Evolutionary conservation across 2,329 filamentous ascomycete genomes (phyloP), one percentile per base, ranked within the genome.

Genomic region (Anthostomella pinea): DNA sequence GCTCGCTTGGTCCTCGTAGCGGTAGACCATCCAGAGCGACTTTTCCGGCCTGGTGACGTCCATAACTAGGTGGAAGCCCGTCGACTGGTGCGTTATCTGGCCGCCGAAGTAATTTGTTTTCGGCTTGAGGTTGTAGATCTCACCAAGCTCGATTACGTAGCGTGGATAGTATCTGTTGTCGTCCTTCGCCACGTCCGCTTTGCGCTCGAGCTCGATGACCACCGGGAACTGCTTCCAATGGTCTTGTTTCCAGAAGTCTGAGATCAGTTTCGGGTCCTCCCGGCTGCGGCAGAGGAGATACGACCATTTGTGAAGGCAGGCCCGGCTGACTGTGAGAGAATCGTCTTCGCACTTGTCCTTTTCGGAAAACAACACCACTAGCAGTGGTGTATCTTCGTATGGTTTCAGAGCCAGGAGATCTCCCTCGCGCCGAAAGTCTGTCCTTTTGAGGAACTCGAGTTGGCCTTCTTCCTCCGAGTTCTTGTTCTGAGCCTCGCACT

Each of bases 1-100:
- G 16, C 28, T 20, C 19, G 29, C 23, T 18, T 37, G 29, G 36
- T 49, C 46, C 15, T 39, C 31, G 22, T 49, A 48, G 13, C 45
- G 41, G 35, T 49, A 48, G 16, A 49, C 27, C 13, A 49, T 33
- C 46, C 46, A 49, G 18, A 49, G 45, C 30, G 46, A 41, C 13
- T 48, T 49, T 30, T 48, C 39, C 3, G 45, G 41, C 19, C 38
- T 45, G 15, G 39, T 43, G 15, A 49, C 33, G 23, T 49, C 46
- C 10, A 49, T 45, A 5, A 46, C 46, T 9, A 49, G 39, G 26
- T 49, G 46, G 23, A 43, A 49, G 5, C 46, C 46, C 2, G 45
- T 49, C 26, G 46, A 49, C 9, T 41, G 44, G 24, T 49, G 46
- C 26, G 44, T 47, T 6, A 36, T 33, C 17, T 49, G 46, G 25